phyloP scores from a whole-genome alignment of 148 eudicot genomes.

The Nyssa sinensis region DNA sequence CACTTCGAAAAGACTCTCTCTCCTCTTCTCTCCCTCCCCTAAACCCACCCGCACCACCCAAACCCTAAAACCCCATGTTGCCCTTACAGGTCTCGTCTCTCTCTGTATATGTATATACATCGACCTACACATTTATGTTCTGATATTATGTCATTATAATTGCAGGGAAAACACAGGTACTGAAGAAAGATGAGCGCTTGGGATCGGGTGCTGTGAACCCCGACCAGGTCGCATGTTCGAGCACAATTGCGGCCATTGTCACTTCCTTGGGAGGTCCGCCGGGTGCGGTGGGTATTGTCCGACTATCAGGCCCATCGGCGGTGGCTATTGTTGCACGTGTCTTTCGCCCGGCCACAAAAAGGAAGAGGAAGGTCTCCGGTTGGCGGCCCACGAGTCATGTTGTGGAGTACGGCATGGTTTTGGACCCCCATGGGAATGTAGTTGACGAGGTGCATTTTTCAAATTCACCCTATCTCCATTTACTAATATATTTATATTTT shows the following conservation, averaged over 20 bases:
- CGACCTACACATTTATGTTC: background rate
- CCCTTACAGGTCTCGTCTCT: conserved; percentile 29
- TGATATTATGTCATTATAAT: background rate
- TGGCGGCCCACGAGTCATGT: conserved; percentile 86
- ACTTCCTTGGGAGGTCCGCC: conserved; percentile 90
- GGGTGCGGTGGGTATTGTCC: conserved; percentile 89
- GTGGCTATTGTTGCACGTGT: conserved; percentile 57
- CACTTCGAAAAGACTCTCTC: conserved; percentile 19
- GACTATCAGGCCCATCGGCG: conserved; percentile 85
- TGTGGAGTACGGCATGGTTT: conserved; percentile 79
- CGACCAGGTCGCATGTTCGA: conserved; percentile 26
- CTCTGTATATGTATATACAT: background rate
- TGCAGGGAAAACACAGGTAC: conserved; percentile 45
- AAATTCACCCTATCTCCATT: no score
- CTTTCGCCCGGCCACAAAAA: conserved; percentile 38
- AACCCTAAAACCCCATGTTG: conserved; percentile 24
- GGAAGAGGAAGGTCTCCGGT: conserved; percentile 24
- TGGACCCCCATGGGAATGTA: conserved; percentile 56
- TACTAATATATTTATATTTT: no score
- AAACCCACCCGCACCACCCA: conserved; percentile 28
- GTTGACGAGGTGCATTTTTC: conserved; percentile 77
- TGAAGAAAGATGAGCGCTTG: conserved; percentile 68
- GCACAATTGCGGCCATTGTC: conserved; percentile 95
- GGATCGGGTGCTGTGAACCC: conserved; percentile 22
- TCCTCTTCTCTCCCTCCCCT: conserved; percentile 25